Percentiles rank a stretch among this genome's conserved stretches.
Evolutionary conservation across 805 yeast species (phyloP).

Genomic region (Zygotorulaspora sp.): DNA sequence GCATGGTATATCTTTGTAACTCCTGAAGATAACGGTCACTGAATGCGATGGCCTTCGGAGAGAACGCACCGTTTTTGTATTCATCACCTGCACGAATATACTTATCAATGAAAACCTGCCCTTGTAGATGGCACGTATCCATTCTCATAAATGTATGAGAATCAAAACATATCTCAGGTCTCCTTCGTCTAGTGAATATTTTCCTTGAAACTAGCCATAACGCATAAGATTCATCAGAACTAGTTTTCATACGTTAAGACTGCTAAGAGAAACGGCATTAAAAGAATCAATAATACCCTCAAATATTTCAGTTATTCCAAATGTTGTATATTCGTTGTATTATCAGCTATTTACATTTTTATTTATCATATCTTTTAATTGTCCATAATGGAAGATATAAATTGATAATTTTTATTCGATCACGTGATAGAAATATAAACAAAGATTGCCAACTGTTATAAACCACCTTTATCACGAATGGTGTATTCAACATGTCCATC

Average conservation of each 20-base stretch:
- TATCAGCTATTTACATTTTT: too few relatives aligned
- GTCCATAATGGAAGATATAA: too few relatives aligned
- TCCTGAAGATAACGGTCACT: conserved; percentile 10
- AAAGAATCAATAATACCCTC: too few relatives aligned
- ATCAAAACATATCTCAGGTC: conserved; percentile 11
- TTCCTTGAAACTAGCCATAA: conserved; percentile 16
- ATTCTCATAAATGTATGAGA: conserved; percentile 3
- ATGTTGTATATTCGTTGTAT: too few relatives aligned
- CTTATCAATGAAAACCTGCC: not conserved
- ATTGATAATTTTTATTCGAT: too few relatives aligned
- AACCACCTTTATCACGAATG: conserved; percentile 5
- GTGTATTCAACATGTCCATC: conserved; percentile 29
- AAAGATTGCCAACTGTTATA: too few relatives aligned
- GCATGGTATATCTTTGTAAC: conserved; percentile 5
- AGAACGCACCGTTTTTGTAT: conserved; percentile 2
- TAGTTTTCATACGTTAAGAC: not conserved
- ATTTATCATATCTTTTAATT: too few relatives aligned
- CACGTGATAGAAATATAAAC: not conserved
- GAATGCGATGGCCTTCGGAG: conserved; percentile 2
- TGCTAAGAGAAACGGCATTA: too few relatives aligned
- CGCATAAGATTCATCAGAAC: conserved; percentile 10
- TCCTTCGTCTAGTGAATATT: conserved; percentile 7
- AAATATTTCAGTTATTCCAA: too few relatives aligned
- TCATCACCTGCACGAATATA: conserved; percentile 4
- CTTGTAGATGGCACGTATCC: not conserved